Evolutionary conservation across 2,329 filamentous ascomycete species (phyloP), one percentile per base, ranked within the genome.

Genomic region (Colletotrichum sp.): DNA sequence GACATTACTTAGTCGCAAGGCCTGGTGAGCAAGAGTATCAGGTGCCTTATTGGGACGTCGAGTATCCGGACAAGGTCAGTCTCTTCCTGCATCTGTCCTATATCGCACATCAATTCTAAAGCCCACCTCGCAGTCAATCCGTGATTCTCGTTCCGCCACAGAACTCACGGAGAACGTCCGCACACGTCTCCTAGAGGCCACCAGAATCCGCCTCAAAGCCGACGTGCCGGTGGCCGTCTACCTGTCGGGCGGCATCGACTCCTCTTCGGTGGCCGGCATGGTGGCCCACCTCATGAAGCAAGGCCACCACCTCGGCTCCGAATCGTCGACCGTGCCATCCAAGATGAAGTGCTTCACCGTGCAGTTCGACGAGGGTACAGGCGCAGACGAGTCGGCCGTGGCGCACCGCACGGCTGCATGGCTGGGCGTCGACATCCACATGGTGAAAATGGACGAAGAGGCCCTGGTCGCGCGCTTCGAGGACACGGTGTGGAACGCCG

Each of bases 201-300:
- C 92, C 12, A 85, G 85, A 12, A 77, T 90, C 26, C 87, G 90
- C 10, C 82, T 92, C 8, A 84, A 87, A 30, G 90, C 90, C 2
- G 91, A 92, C 79, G 90, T 92, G 0, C 89, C 89, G 1, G 83
- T 92, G 4, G 90, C 88, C 4, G 82, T 92, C 69, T 92, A 90
- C 74, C 82, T 92, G 0, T 88, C 86, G 16, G 90, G 91, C 3
- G 91, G 90, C 2, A 86, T 92, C 63, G 90, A 92, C 79, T 91
- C 89, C 0, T 91, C 90, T 0, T 84, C 86, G 4, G 81, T 92
- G 30, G 90, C 90, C 6, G 90, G 90, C 5, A 91, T 92, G 78
- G 87, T 88, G 4, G 87, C 86, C 1, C 84, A 91, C 75, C 84
- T 92, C 2, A 84, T 87, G 15, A 82, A 85, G 60, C 9, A 58